Conservation (phyloP, 768 basidiomycete species). For the Termitomyces sp. region DNA sequence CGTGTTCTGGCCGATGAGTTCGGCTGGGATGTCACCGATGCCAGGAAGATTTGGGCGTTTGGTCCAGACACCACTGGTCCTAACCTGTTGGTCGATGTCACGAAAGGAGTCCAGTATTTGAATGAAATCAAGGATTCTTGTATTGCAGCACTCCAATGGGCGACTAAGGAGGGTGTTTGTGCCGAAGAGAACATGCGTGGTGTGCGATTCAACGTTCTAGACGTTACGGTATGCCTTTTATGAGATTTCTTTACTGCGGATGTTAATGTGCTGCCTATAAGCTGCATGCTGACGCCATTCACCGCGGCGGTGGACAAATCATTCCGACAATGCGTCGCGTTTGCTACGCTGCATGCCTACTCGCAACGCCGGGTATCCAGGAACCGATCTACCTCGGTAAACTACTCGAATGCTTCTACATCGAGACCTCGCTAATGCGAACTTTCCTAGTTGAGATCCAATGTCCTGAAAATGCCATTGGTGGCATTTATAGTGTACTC, state of each 20-base stretch:
- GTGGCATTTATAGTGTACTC: slow-evolving; percentile 91
- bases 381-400: slow-evolving; percentile 93
- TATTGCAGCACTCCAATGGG: slow-evolving; percentile 99
- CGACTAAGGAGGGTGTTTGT: slow-evolving; percentile 95
- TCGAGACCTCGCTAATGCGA: not conserved
- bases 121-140: slow-evolving; percentile 99
- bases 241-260: not conserved
- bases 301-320: slow-evolving; percentile 98
- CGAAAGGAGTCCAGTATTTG: slow-evolving; percentile 98
- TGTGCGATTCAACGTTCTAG: slow-evolving; percentile 91
- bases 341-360: slow-evolving; percentile 92
- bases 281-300: slow-evolving; percentile 98
- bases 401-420: slow-evolving; percentile 14
- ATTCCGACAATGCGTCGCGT: slow-evolving; percentile 97
- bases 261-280: slow-evolving; percentile 24
- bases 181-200: slow-evolving; percentile 99
- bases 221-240: slow-evolving; percentile 73
- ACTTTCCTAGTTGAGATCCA: slow-evolving; percentile 82
- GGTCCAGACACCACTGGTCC: slow-evolving; percentile 97
- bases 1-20: slow-evolving; percentile 94
- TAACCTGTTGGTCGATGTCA: slow-evolving; percentile 95
- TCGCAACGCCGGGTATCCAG: slow-evolving; percentile 88
- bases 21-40: slow-evolving; percentile 99
- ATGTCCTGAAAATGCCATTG: slow-evolving; percentile 97
- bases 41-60: slow-evolving; percentile 99